phyloP scores from a whole-genome alignment of 2,329 filamentous ascomycete genomes.

The Rhinocladiella similis region DNA sequence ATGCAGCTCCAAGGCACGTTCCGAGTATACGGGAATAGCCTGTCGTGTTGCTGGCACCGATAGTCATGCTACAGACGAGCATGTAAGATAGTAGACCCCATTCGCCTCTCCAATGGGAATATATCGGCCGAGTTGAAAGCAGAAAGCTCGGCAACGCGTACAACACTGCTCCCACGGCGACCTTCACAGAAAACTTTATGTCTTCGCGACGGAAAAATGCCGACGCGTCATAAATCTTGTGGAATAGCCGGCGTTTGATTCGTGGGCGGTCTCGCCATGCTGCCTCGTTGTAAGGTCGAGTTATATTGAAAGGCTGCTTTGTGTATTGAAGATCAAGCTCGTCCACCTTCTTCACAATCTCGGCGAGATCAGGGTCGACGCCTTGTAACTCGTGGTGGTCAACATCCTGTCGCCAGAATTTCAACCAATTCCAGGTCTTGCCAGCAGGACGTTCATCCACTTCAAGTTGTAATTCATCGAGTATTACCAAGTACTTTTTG shows the following conservation, averaged over 20 bases:
- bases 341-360: conserved; percentile 13
- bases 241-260: conserved; percentile 25
- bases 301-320: conserved; percentile 10
- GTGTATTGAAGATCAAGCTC: conserved; percentile 26
- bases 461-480: conserved; percentile 78
- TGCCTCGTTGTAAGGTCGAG: conserved; percentile 7
- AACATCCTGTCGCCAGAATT: conserved; percentile 62
- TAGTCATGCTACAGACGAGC: conserved; percentile 97
- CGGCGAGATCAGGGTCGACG: conserved; percentile 15
- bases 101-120: conserved; percentile 87
- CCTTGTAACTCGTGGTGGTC: conserved; percentile 32
- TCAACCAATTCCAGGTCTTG: conserved; percentile 81
- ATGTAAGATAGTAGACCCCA: conserved; percentile 97
- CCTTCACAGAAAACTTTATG: conserved; percentile 82
- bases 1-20: conserved; percentile 76
- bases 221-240: conserved; percentile 55
- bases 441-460: conserved; percentile 61
- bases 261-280: conserved; percentile 14
- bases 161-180: conserved; percentile 82
- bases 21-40: conserved; percentile 83
- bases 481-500: conserved; percentile 74
- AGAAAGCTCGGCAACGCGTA: conserved; percentile 91
- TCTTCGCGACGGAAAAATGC: conserved; percentile 64
- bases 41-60: conserved; percentile 92
- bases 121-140: conserved; percentile 72